Percentiles rank a stretch among this genome's conserved stretches.
Conservation (phyloP, 2,329 filamentous ascomycete species). For the Alternaria tenuissima region DNA sequence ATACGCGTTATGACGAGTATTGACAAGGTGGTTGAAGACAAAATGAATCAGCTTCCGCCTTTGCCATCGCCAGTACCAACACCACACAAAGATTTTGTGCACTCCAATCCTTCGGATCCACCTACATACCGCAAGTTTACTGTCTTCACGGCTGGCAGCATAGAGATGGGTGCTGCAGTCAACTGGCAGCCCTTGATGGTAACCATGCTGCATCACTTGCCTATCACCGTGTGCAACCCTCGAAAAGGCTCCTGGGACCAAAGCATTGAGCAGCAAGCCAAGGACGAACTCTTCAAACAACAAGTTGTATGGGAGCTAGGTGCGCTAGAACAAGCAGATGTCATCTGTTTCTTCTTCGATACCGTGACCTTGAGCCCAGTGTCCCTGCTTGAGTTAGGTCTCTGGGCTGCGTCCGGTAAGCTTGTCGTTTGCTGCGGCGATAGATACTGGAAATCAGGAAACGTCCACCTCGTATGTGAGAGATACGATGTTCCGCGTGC, state of each 20-base stretch:
- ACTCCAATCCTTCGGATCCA: constrained; percentile 26
- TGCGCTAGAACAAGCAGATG: constrained; percentile 61
- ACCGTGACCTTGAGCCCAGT: constrained; percentile 63
- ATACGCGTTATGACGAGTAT: constrained; percentile 21
- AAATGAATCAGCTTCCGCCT: constrained; percentile 29
- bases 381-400: constrained; percentile 68
- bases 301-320: constrained; percentile 71
- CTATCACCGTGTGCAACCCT: constrained; percentile 67
- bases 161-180: constrained; percentile 54
- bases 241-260: constrained; percentile 65
- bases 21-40: constrained; percentile 32
- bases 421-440: constrained; percentile 63
- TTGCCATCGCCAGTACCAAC: constrained; percentile 16
- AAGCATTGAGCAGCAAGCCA: constrained; percentile 58
- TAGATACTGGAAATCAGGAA: constrained; percentile 66
- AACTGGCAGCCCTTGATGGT: constrained; percentile 64
- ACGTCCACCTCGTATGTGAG: constrained; percentile 66
- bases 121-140: constrained; percentile 41
- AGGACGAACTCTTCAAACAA: constrained; percentile 55
- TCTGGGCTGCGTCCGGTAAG: constrained; percentile 57
- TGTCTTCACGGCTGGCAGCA: constrained; percentile 68
- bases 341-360: constrained; percentile 67
- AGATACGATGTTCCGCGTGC: constrained; percentile 56
- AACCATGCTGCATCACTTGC: constrained; percentile 50
- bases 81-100: constrained; percentile 22